These are phyloP conservation scores for Diospyros lotus DNA, from an alignment of 148 eudicot species.

Conservation along the genomic window DNA sequence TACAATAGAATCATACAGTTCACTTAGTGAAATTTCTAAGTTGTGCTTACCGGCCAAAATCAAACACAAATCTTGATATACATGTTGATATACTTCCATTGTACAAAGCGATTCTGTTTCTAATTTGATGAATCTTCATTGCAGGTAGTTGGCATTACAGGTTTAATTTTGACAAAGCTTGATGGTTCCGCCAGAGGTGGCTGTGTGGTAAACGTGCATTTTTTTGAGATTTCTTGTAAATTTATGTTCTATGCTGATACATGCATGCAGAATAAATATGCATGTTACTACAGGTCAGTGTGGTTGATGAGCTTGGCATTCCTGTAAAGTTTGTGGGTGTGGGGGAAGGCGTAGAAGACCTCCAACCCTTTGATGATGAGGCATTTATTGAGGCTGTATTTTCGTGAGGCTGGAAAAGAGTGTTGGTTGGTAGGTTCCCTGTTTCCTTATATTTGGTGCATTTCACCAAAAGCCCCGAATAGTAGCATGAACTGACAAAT, in stretches of 20 bases:
- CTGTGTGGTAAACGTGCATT: slow-evolving; percentile 65
- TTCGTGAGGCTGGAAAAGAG: slow-evolving; percentile 35
- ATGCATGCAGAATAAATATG: no score
- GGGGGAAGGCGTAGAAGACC: slow-evolving; percentile 96
- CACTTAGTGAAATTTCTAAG: neutral
- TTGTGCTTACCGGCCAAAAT: neutral
- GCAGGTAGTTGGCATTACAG: slow-evolving; percentile 95
- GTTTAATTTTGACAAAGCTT: slow-evolving; percentile 90
- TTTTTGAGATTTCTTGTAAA: slow-evolving; percentile 2
- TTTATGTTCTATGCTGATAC: neutral
- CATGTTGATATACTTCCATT: neutral
- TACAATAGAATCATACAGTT: neutral
- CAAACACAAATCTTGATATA: neutral
- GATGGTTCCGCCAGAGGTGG: slow-evolving; percentile 99
- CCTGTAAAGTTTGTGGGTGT: slow-evolving; percentile 99
- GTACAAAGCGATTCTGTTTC: slow-evolving; percentile 7
- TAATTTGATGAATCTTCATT: slow-evolving; percentile 11
- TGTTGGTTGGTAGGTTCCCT: slow-evolving; percentile 10
- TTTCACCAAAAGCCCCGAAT: neutral
- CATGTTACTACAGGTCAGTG: slow-evolving; percentile 61
- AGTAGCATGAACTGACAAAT: no score
- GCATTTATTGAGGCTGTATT: slow-evolving; percentile 85
- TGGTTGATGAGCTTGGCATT: slow-evolving; percentile 93
- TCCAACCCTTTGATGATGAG: slow-evolving; percentile 92
- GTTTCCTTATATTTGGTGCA: neutral